Evolutionary conservation across 345 rosid genomes (phyloP).

Genomic region (sweet orange (Citrus sinensis)): DNA sequence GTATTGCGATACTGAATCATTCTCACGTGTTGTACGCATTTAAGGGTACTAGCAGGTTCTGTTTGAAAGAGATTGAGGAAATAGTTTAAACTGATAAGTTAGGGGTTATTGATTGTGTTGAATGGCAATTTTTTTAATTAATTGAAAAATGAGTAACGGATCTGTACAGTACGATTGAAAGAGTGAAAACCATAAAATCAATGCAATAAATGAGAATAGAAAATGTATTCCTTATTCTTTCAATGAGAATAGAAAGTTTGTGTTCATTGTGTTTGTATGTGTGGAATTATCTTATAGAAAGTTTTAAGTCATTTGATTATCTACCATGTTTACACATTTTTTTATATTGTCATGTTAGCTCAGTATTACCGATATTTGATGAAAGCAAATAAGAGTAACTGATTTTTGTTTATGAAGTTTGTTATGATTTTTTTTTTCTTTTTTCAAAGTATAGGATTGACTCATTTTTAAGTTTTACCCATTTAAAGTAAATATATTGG

Average conservation of each 20-base stretch:
- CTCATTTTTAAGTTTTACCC: neutral
- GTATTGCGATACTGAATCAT: conserved; percentile 21
- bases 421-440: too few relatives aligned
- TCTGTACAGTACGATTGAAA: too few relatives aligned
- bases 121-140: neutral
- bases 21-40: neutral
- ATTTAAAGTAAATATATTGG: neutral
- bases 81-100: neutral
- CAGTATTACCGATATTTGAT: neutral
- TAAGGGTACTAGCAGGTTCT: neutral
- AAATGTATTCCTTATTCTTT: too few relatives aligned
- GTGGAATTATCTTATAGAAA: too few relatives aligned
- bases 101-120: neutral
- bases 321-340: neutral
- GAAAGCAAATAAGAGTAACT: too few relatives aligned
- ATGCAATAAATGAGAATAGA: too few relatives aligned
- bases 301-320: neutral
- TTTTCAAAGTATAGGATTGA: neutral
- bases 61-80: too few relatives aligned
- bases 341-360: neutral
- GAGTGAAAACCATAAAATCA: too few relatives aligned
- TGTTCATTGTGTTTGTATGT: too few relatives aligned
- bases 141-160: too few relatives aligned
- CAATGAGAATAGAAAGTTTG: too few relatives aligned
- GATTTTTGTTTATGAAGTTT: too few relatives aligned